Percentiles rank a stretch among this genome's conserved stretches.
Evolutionary conservation across 2,329 filamentous ascomycete genomes (phyloP).

Genomic region (Magnaporthales sp.): DNA sequence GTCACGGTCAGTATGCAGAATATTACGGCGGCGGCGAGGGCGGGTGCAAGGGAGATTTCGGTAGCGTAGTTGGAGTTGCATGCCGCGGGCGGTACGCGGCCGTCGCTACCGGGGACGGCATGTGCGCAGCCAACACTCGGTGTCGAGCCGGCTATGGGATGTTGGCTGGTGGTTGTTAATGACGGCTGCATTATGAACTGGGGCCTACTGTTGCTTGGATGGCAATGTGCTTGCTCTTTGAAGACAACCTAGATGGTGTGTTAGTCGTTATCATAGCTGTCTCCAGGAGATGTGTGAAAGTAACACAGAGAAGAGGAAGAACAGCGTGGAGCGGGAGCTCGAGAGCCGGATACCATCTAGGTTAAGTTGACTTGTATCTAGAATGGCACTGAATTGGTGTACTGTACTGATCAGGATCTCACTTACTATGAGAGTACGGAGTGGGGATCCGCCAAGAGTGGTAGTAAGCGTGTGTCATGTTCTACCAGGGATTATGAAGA

Average conservation of each 20-base stretch:
- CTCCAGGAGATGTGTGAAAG: background rate
- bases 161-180: background rate
- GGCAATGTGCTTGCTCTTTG: background rate
- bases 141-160: background rate
- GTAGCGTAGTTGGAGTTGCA: conserved; percentile 22
- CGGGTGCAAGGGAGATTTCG: conserved; percentile 16
- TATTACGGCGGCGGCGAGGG: conserved; percentile 16
- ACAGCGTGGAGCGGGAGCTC: background rate
- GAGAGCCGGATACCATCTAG: background rate
- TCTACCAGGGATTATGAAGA: background rate
- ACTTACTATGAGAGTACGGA: background rate
- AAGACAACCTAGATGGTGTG: background rate
- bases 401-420: background rate
- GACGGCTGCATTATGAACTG: background rate
- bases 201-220: background rate
- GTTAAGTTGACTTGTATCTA: background rate
- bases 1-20: conserved; percentile 15
- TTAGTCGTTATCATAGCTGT: background rate
- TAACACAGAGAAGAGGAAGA: background rate
- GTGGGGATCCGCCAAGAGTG: background rate
- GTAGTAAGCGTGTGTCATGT: background rate
- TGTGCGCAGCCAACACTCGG: background rate
- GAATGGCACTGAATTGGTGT: background rate
- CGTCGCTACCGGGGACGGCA: conserved; percentile 12
- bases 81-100: conserved; percentile 16